Evolutionary conservation across 495 filamentous ascomycete species (phyloP), one percentile per base, ranked within the genome.

Genomic region (Chlorociboria aeruginascens): DNA sequence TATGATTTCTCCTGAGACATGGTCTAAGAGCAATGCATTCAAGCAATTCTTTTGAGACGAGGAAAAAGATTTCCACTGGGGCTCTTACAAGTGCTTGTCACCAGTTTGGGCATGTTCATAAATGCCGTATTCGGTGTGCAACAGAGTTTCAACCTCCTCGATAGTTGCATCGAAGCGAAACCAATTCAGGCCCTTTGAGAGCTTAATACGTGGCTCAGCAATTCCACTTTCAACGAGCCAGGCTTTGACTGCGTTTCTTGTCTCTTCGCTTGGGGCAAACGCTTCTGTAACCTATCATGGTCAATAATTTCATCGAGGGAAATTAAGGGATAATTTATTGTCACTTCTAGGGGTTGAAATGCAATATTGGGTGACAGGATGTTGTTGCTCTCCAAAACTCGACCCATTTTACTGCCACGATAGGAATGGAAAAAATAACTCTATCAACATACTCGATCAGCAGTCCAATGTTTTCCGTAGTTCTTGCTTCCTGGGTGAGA

Each of bases 41-140:
- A 25, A 1, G 20, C 20, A 25, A 2, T 25, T 4, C 4, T 25
- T 4, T 25, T 25, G 20, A 25, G 20, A 25, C 20, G 4, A 25
- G 1, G 20, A 25, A 25, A 25, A 25, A 25, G 20, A 25, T 25
- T 25, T 25, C 4, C 20, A 2, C 20, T 4, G 20, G 4, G 20
- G 4, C 4, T 25, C 20, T 25, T 25, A 25, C 20, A 44, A 30
- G 17, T 68, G 69, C 25, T 65, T 59, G n/a, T 68, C 64, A 9
- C 62, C 65, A 36, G 55, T 46, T 36, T 63, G 63, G 7, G 52
- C 45, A 51, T 81, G 72, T 50, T 70, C 61, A 56, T 79, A 78
- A 38, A 73, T 50, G 50, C 73, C 69, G 51, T 79, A 83, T 50
- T 78, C 63, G 1, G 79, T 74, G 40, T 69, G 64, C 46, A 83